Evolutionary conservation across 441 rosid species (phyloP), one percentile per base, ranked within the genome.

Genomic region (Pelargonium citronellum): DNA sequence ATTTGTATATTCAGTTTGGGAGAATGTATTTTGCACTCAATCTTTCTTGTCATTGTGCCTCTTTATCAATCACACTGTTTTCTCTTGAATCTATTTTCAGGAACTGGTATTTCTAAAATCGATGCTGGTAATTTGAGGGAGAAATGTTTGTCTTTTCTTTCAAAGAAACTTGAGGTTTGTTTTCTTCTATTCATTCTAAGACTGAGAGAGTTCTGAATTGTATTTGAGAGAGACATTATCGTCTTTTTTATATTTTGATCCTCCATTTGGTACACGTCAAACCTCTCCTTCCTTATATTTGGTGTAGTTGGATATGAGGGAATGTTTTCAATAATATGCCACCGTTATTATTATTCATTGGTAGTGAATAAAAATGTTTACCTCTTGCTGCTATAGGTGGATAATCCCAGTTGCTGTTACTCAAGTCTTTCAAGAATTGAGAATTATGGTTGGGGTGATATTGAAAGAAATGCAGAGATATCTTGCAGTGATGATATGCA

Each of bases 361-460:
- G 49, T 8, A n/a, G 66, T 30, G 49, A 51, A 67, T 58, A 65
- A 57, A 7, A 47, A 64, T 69, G 16, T 53, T 75, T 73, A 20
- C 47, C 3, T 71, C 76, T 67, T 78, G 43, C 66, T 82, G 72
- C 68, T 75, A 71, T 79, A 90, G 98, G 82, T 82, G 69, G 83
- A 75, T 49, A 66, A 61, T 69, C 65, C 64, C 7, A 61, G 66
- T 66, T 64, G 70, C 8, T 77, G 69, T 69, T 78, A 68, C 67
- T 69, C 69, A 11, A 73, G 80, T 24, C 74, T 89, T 78, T 84
- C 89, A 64, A 78, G 66, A 49, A 78, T 95, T 78, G 91, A 84
- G 79, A 86, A 79, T 67, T 95, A 87, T 84, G 92, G 97, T 68
- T 95, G 96, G 96, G 93, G 87, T 68, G 86, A 83, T 83, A 64